phyloP scores from a whole-genome alignment of 78 protist species.

The Cavenderia fasciculata region DNA sequence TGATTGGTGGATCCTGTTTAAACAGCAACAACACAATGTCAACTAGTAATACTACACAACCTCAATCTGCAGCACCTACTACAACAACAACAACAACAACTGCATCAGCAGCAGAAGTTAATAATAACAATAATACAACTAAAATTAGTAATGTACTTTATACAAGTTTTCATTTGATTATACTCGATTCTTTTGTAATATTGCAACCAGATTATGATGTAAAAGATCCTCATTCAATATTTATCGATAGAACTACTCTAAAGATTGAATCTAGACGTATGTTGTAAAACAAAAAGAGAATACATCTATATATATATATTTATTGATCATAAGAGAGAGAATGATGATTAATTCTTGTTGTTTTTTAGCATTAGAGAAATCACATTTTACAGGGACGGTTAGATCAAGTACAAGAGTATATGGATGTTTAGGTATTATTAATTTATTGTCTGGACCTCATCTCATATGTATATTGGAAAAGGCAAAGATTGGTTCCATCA shows the following conservation, averaged over 20 bases:
- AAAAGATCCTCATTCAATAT: slow-evolving; percentile 24
- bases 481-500: slow-evolving; percentile 20
- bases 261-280: slow-evolving; percentile 51
- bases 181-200: slow-evolving; percentile 39
- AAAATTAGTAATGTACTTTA: slow-evolving; percentile 13
- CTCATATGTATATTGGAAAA: slow-evolving; percentile 12
- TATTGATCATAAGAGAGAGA: background rate
- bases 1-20: no score
- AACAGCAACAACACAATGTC: no score
- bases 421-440: slow-evolving; percentile 68
- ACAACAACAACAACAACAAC: no score
- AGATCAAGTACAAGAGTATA: slow-evolving; percentile 33
- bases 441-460: slow-evolving; percentile 61
- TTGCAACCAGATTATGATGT: slow-evolving; percentile 33
- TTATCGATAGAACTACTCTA: slow-evolving; percentile 63
- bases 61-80: no score
- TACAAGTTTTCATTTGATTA: slow-evolving; percentile 36
- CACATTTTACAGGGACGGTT: slow-evolving; percentile 38
- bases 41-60: no score
- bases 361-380: background rate
- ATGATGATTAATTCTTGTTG: background rate
- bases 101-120: background rate
- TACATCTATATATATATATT: background rate
- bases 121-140: background rate
- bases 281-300: no score